phyloP scores from a whole-genome alignment of 768 basidiomycete genomes.

The Imleria badia region DNA sequence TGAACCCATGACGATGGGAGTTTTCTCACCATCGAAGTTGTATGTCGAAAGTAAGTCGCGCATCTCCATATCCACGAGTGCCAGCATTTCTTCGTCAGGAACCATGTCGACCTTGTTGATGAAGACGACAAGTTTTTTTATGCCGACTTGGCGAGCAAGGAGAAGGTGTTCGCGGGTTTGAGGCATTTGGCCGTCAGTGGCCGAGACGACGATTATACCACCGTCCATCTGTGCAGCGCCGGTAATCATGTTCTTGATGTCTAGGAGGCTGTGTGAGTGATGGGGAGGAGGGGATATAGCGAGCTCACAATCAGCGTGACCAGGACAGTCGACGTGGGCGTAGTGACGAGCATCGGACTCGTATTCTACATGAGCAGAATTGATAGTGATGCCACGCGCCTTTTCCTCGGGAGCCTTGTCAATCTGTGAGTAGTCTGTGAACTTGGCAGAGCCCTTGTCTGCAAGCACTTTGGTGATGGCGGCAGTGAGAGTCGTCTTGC shows the following conservation, averaged over 20 bases:
- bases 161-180: conserved; percentile 98
- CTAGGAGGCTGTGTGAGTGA: conserved; percentile 37
- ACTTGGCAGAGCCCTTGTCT: conserved; percentile 67
- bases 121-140: conserved; percentile 97
- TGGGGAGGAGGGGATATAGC: neutral
- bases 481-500: conserved; percentile 96
- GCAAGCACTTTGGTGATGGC: conserved; percentile 94
- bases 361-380: conserved; percentile 98
- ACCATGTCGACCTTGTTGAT: conserved; percentile 99
- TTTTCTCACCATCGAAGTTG: conserved; percentile 95
- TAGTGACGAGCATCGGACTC: conserved; percentile 90
- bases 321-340: conserved; percentile 97
- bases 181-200: conserved; percentile 99
- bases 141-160: conserved; percentile 96
- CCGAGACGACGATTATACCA: conserved; percentile 94
- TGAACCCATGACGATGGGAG: conserved; percentile 98
- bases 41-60: conserved; percentile 89
- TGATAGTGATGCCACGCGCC: conserved; percentile 99
- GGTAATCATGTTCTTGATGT: conserved; percentile 99
- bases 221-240: conserved; percentile 99
- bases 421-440: conserved; percentile 96
- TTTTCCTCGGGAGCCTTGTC: conserved; percentile 99
- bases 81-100: conserved; percentile 96
- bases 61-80: conserved; percentile 99
- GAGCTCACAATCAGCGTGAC: conserved; percentile 87